A percentile compares a stretch with the other conserved stretches of the same genome.
These are phyloP conservation scores for Eutrema salsugineum DNA, from an alignment of 441 rosid genomes.

Conservation along the genomic window DNA sequence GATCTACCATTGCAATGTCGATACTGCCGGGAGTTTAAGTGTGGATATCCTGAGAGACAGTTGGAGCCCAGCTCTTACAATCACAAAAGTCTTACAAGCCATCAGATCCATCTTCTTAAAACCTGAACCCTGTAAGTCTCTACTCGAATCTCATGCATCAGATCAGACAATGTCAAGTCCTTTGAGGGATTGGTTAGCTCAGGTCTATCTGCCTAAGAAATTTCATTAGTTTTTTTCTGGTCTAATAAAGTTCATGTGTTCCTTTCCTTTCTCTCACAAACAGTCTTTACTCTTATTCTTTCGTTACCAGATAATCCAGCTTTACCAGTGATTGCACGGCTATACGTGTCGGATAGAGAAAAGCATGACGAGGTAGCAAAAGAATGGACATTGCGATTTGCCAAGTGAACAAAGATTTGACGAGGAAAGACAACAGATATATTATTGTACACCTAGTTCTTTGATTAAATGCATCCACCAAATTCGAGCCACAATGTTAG, in stretches of 20 bases:
- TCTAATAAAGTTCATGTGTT: background rate
- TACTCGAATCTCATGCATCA: background rate
- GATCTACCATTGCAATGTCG: slow-evolving; percentile 89
- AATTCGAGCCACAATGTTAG: slow-evolving; percentile 29
- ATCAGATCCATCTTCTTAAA: slow-evolving; percentile 75
- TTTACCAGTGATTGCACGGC: slow-evolving; percentile 60
- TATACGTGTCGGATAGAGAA: slow-evolving; percentile 66
- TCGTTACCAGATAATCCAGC: slow-evolving; percentile 54
- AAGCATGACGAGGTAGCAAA: slow-evolving; percentile 76
- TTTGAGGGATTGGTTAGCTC: background rate
- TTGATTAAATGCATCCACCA: slow-evolving; percentile 6
- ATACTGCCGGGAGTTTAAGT: slow-evolving; percentile 61
- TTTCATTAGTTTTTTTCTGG: background rate
- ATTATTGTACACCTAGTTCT: slow-evolving; percentile 5
- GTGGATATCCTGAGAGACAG: slow-evolving; percentile 74
- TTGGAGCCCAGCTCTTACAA: slow-evolving; percentile 92
- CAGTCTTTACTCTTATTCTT: background rate
- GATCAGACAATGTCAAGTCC: background rate
- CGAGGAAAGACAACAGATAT: slow-evolving; percentile 1
- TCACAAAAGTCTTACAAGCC: slow-evolving; percentile 72
- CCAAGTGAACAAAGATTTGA: slow-evolving; percentile 45
- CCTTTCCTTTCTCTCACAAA: background rate
- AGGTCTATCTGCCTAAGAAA: background rate
- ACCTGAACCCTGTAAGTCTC: slow-evolving; percentile 69
- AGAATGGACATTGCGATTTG: slow-evolving; percentile 85